Base-by-base conservation (phyloP, 2,329 filamentous ascomycete species). In the Bipolaris victoriae region DNA sequence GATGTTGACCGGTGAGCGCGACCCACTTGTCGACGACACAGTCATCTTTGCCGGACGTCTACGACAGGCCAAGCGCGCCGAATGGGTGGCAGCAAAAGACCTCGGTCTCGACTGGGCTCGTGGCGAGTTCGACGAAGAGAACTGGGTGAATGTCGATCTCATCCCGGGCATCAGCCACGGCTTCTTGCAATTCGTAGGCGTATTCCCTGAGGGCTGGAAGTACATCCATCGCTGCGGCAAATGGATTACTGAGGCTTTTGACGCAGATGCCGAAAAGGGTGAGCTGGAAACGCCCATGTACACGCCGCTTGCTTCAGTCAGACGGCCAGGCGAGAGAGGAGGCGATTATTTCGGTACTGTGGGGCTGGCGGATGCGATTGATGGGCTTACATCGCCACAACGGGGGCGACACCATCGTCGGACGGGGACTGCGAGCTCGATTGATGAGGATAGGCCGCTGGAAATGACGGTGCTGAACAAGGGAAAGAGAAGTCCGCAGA, bases 21-120 rank as follows among this genome's bases (percentile, higher is more conserved):
- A 99, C 72, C 95, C 95, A 0, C 80, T 99, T 0, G 95, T 98
- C 0, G 95, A 99, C 71, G 95, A 99, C 74, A 99, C 95, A 0
- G 92, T 97, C 46, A 93, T 99, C 60, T 97, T 99, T 70, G 93
- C 95, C 0, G 95, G 94, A 0, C 83, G 94, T 0, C 77, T 99
- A n/a, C 84, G 92, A 6, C 87, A 93, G 60, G 91, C 92, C 1
- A 96, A 89, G 64, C 74, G 84, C 3, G 82, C 84, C 60, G 78
- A 83, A 49, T 81, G 85, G 77, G 76, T 78, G 2, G 82, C 85
- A 44, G 80, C 83, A 3, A 81, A 83, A 60, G 86, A 88, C 36
- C 70, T 81, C 45, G 85, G 79, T n/a, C 80, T 84, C 53, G 80
- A 79, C 72, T 85, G 78, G 74, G 79, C 67, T 76, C 78, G 35